Percentiles rank a stretch among this genome's conserved stretches.
Evolutionary conservation across 164 flowering plant species (phyloP).

Genomic region (Cinnamomum micranthum): DNA sequence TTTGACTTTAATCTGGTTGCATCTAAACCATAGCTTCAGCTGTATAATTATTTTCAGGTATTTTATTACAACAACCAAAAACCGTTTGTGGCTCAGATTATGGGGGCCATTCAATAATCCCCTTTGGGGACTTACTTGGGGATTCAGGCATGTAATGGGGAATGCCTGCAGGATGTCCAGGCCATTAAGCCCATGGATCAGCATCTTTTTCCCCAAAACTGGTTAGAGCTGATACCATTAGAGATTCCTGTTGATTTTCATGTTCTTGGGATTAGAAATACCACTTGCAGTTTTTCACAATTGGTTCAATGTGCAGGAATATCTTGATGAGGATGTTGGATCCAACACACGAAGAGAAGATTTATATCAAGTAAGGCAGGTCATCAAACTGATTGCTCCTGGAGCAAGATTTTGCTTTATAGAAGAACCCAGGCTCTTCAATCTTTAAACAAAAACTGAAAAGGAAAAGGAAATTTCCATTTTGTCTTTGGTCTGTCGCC

Average conservation of each 20-base stretch:
- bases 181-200: not conserved
- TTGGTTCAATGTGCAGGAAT: constrained; percentile 58
- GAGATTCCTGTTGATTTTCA: not conserved
- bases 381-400: not conserved
- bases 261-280: not conserved
- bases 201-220: not conserved
- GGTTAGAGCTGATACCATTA: not conserved
- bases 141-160: too few relatives aligned
- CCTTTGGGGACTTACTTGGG: too few relatives aligned
- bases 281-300: constrained; percentile 1
- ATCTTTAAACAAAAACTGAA: too few relatives aligned
- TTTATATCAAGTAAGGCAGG: constrained; percentile 61
- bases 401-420: not conserved
- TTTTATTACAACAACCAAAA: too few relatives aligned
- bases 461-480: too few relatives aligned
- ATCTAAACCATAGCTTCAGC: not conserved
- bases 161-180: too few relatives aligned
- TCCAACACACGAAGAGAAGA: constrained; percentile 57
- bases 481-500: not conserved
- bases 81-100: too few relatives aligned
- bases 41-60: too few relatives aligned
- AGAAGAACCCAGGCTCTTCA: not conserved
- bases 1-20: not conserved
- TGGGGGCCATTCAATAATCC: too few relatives aligned
- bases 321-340: constrained; percentile 81